Evolutionary conservation across 768 basidiomycete genomes (phyloP).

Genomic region (Suillus weaverae): DNA sequence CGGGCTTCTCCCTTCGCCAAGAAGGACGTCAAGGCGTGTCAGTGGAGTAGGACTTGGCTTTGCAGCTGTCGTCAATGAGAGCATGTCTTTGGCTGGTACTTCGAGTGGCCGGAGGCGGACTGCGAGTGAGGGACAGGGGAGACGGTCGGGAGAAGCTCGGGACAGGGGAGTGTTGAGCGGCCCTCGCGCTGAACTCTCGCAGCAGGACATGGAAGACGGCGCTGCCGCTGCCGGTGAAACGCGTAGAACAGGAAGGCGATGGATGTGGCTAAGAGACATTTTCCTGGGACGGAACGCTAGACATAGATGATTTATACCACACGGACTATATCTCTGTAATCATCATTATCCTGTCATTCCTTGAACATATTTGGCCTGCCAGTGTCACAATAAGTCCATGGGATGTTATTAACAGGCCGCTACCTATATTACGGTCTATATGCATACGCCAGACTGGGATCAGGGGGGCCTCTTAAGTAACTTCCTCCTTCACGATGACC

Average conservation of each 20-base stretch:
- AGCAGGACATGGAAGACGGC: constrained; percentile 11
- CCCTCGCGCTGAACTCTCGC: constrained; percentile 2
- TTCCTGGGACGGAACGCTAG: constrained; percentile 6
- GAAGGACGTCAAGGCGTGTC: constrained; percentile 39
- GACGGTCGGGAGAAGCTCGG: constrained; percentile 13
- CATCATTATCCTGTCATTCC: neutral
- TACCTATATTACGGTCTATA: neutral
- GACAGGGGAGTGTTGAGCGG: constrained; percentile 12
- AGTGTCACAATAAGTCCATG: neutral
- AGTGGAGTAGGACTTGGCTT: constrained; percentile 34
- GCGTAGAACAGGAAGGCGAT: constrained; percentile 18
- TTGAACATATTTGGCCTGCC: neutral
- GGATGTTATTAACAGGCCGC: neutral
- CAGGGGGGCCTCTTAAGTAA: neutral
- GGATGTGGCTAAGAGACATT: constrained; percentile 30
- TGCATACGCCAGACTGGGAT: neutral
- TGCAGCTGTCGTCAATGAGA: constrained; percentile 33
- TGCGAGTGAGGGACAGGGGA: constrained; percentile 46
- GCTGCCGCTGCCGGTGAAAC: neutral
- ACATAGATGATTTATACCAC: neutral
- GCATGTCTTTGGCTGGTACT: constrained; percentile 11
- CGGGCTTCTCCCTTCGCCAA: constrained; percentile 56
- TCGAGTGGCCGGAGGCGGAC: constrained; percentile 40
- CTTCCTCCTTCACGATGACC: neutral
- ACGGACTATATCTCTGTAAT: constrained; percentile 1